phyloP scores from a whole-genome alignment of 495 filamentous ascomycete genomes.

The Hypoxylon trugodes region DNA sequence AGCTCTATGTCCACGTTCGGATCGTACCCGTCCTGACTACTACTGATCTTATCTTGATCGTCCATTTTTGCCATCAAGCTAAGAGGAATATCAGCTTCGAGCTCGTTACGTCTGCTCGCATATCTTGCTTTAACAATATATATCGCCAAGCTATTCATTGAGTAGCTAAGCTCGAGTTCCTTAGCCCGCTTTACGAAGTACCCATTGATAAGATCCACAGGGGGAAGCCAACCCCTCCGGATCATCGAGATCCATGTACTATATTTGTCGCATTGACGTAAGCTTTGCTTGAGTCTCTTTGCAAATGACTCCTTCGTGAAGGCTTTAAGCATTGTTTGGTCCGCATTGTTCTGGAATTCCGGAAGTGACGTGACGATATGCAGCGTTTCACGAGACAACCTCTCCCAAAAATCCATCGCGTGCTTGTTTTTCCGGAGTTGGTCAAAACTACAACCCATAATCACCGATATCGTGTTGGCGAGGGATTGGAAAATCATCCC shows the following conservation, averaged over 20 bases:
- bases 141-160: constrained; percentile 62
- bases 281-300: constrained; percentile 40
- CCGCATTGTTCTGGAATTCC: constrained; percentile 70
- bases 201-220: constrained; percentile 84
- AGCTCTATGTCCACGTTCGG: background rate
- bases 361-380: constrained; percentile 52
- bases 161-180: constrained; percentile 70
- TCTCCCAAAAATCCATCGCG: constrained; percentile 69
- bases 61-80: constrained; percentile 22
- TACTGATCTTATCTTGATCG: constrained; percentile 27
- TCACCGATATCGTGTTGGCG: constrained; percentile 78
- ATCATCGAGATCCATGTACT: constrained; percentile 51
- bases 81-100: constrained; percentile 39
- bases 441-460: constrained; percentile 77
- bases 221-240: constrained; percentile 61
- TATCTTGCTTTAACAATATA: constrained; percentile 48
- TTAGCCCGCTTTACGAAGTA: constrained; percentile 76
- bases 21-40: constrained; percentile 22
- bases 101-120: constrained; percentile 19
- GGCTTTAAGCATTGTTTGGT: constrained; percentile 62
- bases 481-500: constrained; percentile 77
- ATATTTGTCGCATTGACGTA: constrained; percentile 60
- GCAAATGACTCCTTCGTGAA: constrained; percentile 64
- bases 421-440: constrained; percentile 69
- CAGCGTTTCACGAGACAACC: constrained; percentile 64